phyloP scores from a whole-genome alignment of 2,329 filamentous ascomycete species.

The Thermothelomyces thermophilus region DNA sequence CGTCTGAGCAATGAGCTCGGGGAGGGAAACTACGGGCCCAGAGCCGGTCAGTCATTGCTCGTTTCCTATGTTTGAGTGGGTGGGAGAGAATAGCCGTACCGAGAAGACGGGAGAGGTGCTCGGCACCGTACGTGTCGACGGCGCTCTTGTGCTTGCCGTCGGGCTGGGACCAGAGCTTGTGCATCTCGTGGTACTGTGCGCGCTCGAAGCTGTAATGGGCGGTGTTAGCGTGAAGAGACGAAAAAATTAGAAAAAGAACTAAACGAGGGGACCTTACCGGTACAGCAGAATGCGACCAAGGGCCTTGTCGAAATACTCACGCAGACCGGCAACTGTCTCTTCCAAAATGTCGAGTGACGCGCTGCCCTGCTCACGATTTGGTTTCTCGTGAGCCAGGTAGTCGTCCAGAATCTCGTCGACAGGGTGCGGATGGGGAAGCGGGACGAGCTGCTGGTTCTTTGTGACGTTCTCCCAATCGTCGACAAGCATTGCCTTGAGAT shows the following conservation, averaged over 20 bases:
- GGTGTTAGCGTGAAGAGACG: neutral
- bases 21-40: constrained; percentile 63
- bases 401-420: constrained; percentile 74
- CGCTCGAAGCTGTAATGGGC: constrained; percentile 68
- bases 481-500: constrained; percentile 84
- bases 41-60: neutral
- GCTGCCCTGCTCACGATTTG: constrained; percentile 57
- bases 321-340: constrained; percentile 78
- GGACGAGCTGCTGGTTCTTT: constrained; percentile 85
- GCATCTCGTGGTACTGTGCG: constrained; percentile 73
- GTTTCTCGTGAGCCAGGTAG: constrained; percentile 65
- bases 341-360: constrained; percentile 79
- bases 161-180: constrained; percentile 59
- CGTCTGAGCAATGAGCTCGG: constrained; percentile 90
- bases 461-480: constrained; percentile 99
- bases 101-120: constrained; percentile 83
- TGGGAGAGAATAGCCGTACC: constrained; percentile 49
- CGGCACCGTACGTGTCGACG: constrained; percentile 82
- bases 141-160: constrained; percentile 62
- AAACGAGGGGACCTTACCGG: constrained; percentile 41
- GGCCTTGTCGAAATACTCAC: constrained; percentile 89
- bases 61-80: too few species aligned
- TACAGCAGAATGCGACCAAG: constrained; percentile 87
- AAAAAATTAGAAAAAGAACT: too few species aligned
- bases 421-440: constrained; percentile 69